Base-by-base conservation (phyloP, 805 yeast genomes). In the Nakazawaea laoshanensis region DNA sequence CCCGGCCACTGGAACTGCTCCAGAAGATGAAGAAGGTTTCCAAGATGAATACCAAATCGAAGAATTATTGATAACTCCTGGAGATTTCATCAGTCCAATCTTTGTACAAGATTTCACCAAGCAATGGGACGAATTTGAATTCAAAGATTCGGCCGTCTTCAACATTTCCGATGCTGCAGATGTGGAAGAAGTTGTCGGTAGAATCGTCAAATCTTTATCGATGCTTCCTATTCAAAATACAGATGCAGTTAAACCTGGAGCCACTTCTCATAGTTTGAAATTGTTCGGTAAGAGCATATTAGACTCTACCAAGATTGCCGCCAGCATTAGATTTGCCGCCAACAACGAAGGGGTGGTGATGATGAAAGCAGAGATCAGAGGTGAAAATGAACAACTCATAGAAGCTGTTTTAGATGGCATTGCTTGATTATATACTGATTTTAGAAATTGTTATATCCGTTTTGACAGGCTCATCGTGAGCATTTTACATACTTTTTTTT, bases 41-140 rank as follows among this genome's bases (percentile, higher is more conserved):
- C 82, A 81, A 43, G 97, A 92, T 56, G 95, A 88, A 57, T 92
- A 89, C 58, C 92, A 80, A 53, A 73, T 92, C 43, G 96, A 86
- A 56, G 81, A 79, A 37, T 64, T 87, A 48, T 75, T 72, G 37
- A 53, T 89, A 36, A 59, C 59, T 6, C 76, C 92, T 7, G 95
- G 95, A 23, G 96, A 87, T 53, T 89, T 77, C 57, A 66, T 86
- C 37, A 58, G 63, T 35, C 94, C 95, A 33, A 65, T 86, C 16
- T 85, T 74, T 53, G 72, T 79, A 41, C 85, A 92, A 27, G 74
- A 77, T 57, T 87, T 87, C 53, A 72, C 79, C 5, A 63, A 70
- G 27, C 61, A 72, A 24, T 86, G 80, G 65, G 95, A 84, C 47
- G 85, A 76, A 55, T 65, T 88, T 42, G 52, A 62, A 39, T 52